A percentile compares a stretch with the other conserved stretches of the same genome.
Conservation (phyloP, 169 alveolate genomes). For the Plasmodium berghei region DNA sequence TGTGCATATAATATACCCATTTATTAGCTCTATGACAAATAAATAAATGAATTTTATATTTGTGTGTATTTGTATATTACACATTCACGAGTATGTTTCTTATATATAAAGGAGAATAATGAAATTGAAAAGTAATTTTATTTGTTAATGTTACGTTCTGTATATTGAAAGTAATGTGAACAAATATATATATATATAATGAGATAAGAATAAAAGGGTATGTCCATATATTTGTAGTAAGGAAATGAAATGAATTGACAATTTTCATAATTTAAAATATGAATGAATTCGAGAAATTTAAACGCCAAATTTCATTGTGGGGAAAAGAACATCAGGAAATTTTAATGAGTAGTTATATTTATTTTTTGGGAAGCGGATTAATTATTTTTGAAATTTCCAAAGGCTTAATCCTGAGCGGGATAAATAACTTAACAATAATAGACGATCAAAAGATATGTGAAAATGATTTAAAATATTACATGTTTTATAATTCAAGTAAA, state of each 20-base stretch:
- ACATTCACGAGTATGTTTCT: no score
- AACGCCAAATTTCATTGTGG: conserved; percentile 49
- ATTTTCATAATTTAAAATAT: background rate
- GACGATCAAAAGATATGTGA: conserved; percentile 17
- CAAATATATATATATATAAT: no score
- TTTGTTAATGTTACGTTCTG: no score
- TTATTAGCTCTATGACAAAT: no score
- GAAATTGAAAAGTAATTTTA: no score
- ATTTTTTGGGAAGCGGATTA: conserved; percentile 33
- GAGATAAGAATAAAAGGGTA: background rate
- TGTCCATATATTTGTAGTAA: background rate
- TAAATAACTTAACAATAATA: conserved; percentile 17
- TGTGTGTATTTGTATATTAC: no score
- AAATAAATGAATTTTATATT: no score
- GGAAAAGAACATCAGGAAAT: conserved; percentile 57
- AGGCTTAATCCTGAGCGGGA: conserved; percentile 41
- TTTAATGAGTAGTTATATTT: conserved; percentile 25
- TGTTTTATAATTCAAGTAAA: background rate
- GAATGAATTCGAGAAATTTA: conserved; percentile 22
- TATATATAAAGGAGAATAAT: no score
- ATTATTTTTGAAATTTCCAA: conserved; percentile 28
- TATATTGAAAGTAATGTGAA: no score
- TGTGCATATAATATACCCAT: no score
- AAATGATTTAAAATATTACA: conserved; percentile 14
- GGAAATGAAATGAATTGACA: background rate